Percentiles rank a stretch among this genome's conserved stretches.
Conservation (phyloP, 2,329 filamentous ascomycete genomes). For the Capronia americana region DNA sequence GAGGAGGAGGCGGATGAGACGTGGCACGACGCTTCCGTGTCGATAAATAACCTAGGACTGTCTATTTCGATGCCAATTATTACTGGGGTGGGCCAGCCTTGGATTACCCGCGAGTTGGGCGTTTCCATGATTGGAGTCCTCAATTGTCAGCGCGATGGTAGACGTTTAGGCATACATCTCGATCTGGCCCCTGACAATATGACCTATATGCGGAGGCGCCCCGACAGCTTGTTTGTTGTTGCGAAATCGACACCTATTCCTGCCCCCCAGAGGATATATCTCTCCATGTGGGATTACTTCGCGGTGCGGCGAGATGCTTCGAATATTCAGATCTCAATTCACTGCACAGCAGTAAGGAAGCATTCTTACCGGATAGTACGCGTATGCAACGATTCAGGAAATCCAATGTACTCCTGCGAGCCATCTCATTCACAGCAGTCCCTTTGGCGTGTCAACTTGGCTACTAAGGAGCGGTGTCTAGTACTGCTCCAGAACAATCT, state of each 20-base stretch:
- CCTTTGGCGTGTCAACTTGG: constrained; percentile 1
- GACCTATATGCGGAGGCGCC: background rate
- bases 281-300: background rate
- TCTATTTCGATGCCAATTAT: background rate
- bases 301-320: background rate
- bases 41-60: background rate
- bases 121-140: background rate
- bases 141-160: background rate
- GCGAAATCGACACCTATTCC: background rate
- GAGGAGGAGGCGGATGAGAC: too few species aligned
- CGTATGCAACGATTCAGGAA: background rate
- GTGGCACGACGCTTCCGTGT: background rate
- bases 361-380: background rate
- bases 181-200: background rate
- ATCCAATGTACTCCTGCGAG: background rate
- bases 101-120: too few species aligned
- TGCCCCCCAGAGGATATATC: background rate
- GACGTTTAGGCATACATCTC: background rate
- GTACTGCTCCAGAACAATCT: background rate
- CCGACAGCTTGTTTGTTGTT: background rate
- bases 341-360: background rate
- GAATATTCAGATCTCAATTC: background rate
- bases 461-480: background rate
- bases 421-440: background rate
- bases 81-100: background rate